A percentile compares a stretch with the other conserved stretches of the same genome.
These are phyloP conservation scores for Rhododendron kiyosumense DNA, from an alignment of 148 eudicot species.

Conservation along the genomic window DNA sequence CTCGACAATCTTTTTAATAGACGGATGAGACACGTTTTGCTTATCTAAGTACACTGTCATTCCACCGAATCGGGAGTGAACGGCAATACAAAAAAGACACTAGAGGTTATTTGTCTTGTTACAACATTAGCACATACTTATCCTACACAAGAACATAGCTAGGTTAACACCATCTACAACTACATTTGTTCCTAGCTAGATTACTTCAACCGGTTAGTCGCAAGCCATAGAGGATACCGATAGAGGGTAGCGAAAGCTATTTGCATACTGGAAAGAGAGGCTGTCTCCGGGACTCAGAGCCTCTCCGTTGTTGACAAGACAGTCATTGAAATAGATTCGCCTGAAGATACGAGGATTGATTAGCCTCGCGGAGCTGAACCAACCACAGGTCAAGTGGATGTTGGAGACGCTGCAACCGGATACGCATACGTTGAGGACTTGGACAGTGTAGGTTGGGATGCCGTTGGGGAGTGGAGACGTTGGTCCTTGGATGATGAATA, in stretches of 20 bases:
- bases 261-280: constrained; percentile 48
- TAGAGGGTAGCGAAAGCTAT: constrained; percentile 42
- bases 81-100: background rate
- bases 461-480: constrained; percentile 62
- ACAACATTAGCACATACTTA: background rate
- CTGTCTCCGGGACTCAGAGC: constrained; percentile 35
- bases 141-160: background rate
- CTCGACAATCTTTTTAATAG: too few relatives aligned
- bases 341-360: constrained; percentile 45
- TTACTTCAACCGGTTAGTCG: background rate
- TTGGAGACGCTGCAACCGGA: constrained; percentile 57
- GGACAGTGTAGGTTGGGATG: constrained; percentile 76
- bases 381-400: constrained; percentile 69
- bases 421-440: constrained; percentile 52
- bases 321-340: constrained; percentile 46
- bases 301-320: constrained; percentile 58
- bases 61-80: background rate
- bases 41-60: too few relatives aligned
- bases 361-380: constrained; percentile 70
- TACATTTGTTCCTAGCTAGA: background rate
- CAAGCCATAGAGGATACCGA: constrained; percentile 46
- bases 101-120: background rate
- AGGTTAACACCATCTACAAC: background rate
- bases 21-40: background rate
- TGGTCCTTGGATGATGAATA: constrained; percentile 43